Evolutionary conservation across 179 eudicot genomes (phyloP).

Genomic region (Spergularia azorica): DNA sequence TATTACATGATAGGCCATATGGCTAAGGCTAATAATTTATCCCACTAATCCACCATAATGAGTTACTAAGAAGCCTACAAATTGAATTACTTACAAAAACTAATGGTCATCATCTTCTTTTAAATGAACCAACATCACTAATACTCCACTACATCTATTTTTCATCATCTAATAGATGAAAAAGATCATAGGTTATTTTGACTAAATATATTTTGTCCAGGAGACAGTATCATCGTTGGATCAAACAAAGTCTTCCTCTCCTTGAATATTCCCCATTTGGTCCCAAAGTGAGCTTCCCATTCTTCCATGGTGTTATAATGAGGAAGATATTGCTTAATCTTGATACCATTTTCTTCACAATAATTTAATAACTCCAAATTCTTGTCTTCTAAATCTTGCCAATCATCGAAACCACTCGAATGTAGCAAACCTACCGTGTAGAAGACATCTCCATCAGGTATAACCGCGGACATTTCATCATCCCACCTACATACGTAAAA

Average conservation of each 20-base stretch:
- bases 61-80: too few relatives aligned
- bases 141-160: too few relatives aligned
- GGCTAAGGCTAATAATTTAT: too few relatives aligned
- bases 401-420: constrained; percentile 39
- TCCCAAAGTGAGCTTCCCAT: constrained; percentile 75
- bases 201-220: constrained; percentile 65
- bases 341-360: constrained; percentile 57
- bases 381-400: constrained; percentile 44
- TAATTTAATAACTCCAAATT: constrained; percentile 52
- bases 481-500: constrained; percentile 64
- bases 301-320: constrained; percentile 48
- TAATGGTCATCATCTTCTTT: too few relatives aligned
- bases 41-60: too few relatives aligned
- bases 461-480: constrained; percentile 68
- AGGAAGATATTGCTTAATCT: constrained; percentile 74
- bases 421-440: constrained; percentile 70
- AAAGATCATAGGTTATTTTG: neutral
- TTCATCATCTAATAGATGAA: too few relatives aligned
- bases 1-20: too few relatives aligned
- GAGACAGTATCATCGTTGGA: constrained; percentile 76
- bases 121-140: too few relatives aligned
- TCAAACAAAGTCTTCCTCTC: constrained; percentile 62
- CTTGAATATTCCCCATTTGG: constrained; percentile 60
- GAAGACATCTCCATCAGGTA: constrained; percentile 72
- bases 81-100: too few relatives aligned